Percentiles rank a stretch among this genome's conserved stretches.
Evolutionary conservation across 129 eudicot species (phyloP).

Genomic region (Heracleum sosnowskyi): DNA sequence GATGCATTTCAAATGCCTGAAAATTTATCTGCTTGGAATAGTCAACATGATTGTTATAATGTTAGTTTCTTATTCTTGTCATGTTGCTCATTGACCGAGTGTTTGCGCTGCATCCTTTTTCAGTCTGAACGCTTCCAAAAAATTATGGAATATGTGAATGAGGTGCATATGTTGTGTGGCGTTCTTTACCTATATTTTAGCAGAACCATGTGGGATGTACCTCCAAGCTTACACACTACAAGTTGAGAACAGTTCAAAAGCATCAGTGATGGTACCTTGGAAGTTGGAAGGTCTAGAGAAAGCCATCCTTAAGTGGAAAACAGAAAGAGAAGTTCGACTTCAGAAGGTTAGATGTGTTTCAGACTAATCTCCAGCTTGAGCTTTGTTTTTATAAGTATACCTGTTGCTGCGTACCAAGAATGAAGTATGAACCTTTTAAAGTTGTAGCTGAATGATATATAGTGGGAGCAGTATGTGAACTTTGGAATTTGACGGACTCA

Average conservation of each 20-base stretch:
- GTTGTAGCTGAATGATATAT: conserved; percentile 67
- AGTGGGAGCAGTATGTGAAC: conserved; percentile 52
- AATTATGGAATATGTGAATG: conserved; percentile 50
- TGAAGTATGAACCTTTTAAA: background rate
- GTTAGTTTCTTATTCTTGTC: background rate
- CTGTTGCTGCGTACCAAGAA: background rate
- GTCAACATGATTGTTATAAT: no score
- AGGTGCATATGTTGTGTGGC: no score
- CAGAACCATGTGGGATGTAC: conserved; percentile 63
- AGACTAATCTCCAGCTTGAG: background rate
- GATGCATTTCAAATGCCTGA: no score
- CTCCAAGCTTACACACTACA: conserved; percentile 71
- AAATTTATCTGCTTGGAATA: no score
- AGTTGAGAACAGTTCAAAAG: conserved; percentile 57
- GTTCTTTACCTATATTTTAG: conserved; percentile 69
- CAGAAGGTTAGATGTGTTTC: conserved; percentile 54
- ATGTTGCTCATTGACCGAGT: conserved; percentile 16
- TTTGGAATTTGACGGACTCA: conserved; percentile 80
- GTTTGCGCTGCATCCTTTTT: conserved; percentile 13
- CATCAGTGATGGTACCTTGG: conserved; percentile 60
- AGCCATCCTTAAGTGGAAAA: no score
- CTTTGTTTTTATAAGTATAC: background rate
- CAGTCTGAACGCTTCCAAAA: conserved; percentile 71
- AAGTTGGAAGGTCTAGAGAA: conserved; percentile 72
- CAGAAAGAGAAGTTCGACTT: conserved; percentile 60